These are phyloP conservation scores for Lipomyces yamanashiensis DNA, from an alignment of 805 yeast genomes.

Conservation along the genomic window DNA sequence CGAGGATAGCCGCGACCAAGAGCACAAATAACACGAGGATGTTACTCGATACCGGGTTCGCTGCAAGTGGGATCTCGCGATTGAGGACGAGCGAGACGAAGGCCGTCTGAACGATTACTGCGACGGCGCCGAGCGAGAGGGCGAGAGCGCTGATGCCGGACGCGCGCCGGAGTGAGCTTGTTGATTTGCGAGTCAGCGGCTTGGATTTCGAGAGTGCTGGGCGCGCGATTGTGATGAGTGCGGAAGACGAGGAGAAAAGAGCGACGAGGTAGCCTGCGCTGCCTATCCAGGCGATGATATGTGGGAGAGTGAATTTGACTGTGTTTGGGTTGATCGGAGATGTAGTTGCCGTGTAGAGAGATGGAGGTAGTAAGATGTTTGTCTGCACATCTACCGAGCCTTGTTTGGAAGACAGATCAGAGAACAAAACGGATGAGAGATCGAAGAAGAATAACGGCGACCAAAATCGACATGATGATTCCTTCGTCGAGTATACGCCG, in stretches of 20 bases:
- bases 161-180: conserved; percentile 13
- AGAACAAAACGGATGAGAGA: conserved; percentile 11
- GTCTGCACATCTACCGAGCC: conserved; percentile 19
- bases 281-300: conserved; percentile 13
- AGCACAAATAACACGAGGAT: conserved; percentile 1
- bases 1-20: conserved; percentile 2
- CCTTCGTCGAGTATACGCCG: not conserved
- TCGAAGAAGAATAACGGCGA: conserved; percentile 27
- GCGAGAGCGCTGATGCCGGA: conserved; percentile 1
- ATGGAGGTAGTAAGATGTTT: conserved; percentile 25
- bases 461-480: conserved; percentile 19
- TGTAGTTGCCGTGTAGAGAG: conserved; percentile 9
- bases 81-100: conserved; percentile 11
- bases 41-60: conserved; percentile 9
- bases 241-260: conserved; percentile 15
- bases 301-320: conserved; percentile 12
- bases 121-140: conserved; percentile 16
- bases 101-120: not conserved
- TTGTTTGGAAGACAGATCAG: conserved; percentile 13
- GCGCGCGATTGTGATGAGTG: not conserved
- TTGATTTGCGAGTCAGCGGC: not conserved
- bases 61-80: conserved; percentile 17
- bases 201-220: not conserved
- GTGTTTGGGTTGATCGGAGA: not conserved
- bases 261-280: conserved; percentile 16